These are phyloP conservation scores for Coniosporium uncinatum DNA, from an alignment of 2,329 filamentous ascomycete species.

Conservation along the genomic window DNA sequence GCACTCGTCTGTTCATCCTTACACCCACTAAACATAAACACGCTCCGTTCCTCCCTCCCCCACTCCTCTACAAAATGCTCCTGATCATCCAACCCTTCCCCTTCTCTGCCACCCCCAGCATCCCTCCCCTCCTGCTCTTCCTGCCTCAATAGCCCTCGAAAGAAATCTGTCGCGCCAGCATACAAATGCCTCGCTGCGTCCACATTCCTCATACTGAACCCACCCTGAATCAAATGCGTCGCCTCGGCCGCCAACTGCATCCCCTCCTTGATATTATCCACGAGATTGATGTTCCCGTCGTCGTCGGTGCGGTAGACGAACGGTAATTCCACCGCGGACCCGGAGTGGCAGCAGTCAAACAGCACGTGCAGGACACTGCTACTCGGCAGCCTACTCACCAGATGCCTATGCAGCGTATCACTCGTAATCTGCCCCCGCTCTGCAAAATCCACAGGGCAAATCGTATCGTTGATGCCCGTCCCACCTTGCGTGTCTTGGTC, in stretches of 20 bases:
- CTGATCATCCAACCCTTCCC: conserved; percentile 25
- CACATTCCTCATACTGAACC: conserved; percentile 42
- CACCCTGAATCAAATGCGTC: conserved; percentile 40
- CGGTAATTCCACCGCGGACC: conserved; percentile 52
- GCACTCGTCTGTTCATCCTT: conserved; percentile 45
- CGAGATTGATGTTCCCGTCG: conserved; percentile 48
- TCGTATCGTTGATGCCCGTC: conserved; percentile 39
- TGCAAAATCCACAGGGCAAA: conserved; percentile 48
- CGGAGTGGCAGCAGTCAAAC: conserved; percentile 58
- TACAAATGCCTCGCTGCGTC: conserved; percentile 46
- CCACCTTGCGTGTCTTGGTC: conserved; percentile 20
- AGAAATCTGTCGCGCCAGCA: conserved; percentile 48
- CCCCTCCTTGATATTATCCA: conserved; percentile 50
- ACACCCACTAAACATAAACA: conserved; percentile 46
- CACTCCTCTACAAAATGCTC: conserved; percentile 36
- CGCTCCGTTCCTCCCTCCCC: conserved; percentile 36
- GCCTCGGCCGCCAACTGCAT: conserved; percentile 44
- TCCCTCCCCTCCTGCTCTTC: conserved; percentile 33
- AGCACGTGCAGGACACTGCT: conserved; percentile 47
- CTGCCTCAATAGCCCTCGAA: conserved; percentile 43
- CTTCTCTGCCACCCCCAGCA: conserved; percentile 36
- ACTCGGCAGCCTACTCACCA: conserved; percentile 45
- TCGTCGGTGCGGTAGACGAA: conserved; percentile 51
- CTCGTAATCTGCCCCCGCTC: conserved; percentile 47
- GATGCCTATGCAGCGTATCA: conserved; percentile 42